Conservation (phyloP, 129 eudicot species). For the Oenanthe sinensis region DNA sequence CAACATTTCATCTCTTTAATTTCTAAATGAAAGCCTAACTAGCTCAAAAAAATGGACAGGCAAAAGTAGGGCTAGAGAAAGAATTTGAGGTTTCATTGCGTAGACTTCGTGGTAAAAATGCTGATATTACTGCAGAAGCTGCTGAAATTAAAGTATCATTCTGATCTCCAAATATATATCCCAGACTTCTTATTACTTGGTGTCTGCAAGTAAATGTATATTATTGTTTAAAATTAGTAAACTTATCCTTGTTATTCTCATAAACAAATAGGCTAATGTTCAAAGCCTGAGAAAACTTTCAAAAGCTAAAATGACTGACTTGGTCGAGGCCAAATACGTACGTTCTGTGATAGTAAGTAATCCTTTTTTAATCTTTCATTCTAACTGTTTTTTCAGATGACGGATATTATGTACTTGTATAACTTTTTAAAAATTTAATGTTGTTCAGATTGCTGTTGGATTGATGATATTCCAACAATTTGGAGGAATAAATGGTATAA, state of each 20-base stretch:
- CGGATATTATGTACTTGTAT: neutral
- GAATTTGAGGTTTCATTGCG: constrained; percentile 49
- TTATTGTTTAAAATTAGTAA: neutral
- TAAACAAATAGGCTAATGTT: constrained; percentile 32
- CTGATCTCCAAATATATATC: neutral
- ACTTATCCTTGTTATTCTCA: neutral
- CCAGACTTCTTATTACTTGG: neutral
- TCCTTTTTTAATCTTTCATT: neutral
- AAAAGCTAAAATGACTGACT: constrained; percentile 44
- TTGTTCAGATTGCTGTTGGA: constrained; percentile 71
- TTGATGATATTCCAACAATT: constrained; percentile 82
- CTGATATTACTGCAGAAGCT: constrained; percentile 56
- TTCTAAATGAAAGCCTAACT: neutral
- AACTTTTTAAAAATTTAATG: neutral
- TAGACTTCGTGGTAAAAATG: constrained; percentile 61
- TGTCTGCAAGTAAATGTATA: neutral
- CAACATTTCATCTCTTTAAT: no score
- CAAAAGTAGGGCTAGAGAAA: constrained; percentile 51
- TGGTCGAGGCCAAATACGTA: constrained; percentile 42
- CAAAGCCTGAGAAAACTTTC: constrained; percentile 47
- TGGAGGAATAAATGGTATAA: constrained; percentile 75
- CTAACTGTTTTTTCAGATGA: neutral
- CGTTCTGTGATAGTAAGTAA: constrained; percentile 64
- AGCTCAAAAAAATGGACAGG: constrained; percentile 29
- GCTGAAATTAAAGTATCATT: constrained; percentile 55